Percentiles rank a stretch among this genome's conserved stretches.
Conservation (phyloP, 1,284 basidiomycete species). For the Peniophora sp. region DNA sequence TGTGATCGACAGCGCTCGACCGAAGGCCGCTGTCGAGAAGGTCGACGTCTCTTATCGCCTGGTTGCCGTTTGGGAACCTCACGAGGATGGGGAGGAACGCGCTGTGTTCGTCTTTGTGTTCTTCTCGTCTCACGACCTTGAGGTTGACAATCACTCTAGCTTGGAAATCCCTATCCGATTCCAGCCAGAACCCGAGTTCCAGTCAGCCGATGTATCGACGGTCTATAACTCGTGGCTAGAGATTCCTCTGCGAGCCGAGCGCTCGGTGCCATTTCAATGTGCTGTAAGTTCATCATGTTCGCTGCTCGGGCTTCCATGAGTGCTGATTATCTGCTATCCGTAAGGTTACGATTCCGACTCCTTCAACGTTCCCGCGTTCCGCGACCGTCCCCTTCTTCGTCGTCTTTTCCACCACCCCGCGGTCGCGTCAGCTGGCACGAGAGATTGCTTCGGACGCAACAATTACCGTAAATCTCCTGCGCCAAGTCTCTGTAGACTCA, state of each 20-base stretch:
- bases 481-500: conserved; percentile 41
- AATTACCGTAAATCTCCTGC: conserved; percentile 52
- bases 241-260: conserved; percentile 53
- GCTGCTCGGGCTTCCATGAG: neutral
- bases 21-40: conserved; percentile 30
- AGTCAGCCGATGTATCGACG: conserved; percentile 40
- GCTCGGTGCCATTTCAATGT: conserved; percentile 54
- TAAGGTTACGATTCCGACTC: conserved; percentile 56
- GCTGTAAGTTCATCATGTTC: conserved; percentile 34
- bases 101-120: conserved; percentile 36
- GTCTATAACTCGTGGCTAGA: conserved; percentile 54
- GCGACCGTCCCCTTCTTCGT: conserved; percentile 60
- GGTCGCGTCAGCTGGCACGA: conserved; percentile 40
- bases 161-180: conserved; percentile 57
- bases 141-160: conserved; percentile 23
- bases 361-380: conserved; percentile 48
- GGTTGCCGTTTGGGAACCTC: conserved; percentile 50
- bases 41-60: conserved; percentile 47
- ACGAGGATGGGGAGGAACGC: conserved; percentile 31
- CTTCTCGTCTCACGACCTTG: conserved; percentile 3
- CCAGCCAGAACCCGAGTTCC: conserved; percentile 51
- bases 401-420: conserved; percentile 56
- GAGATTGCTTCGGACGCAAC: conserved; percentile 66
- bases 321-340: conserved; percentile 1
- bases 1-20: conserved; percentile 18